Evolutionary conservation across 73 alveolate species (phyloP).

Genomic region (Urostyla sp.): DNA sequence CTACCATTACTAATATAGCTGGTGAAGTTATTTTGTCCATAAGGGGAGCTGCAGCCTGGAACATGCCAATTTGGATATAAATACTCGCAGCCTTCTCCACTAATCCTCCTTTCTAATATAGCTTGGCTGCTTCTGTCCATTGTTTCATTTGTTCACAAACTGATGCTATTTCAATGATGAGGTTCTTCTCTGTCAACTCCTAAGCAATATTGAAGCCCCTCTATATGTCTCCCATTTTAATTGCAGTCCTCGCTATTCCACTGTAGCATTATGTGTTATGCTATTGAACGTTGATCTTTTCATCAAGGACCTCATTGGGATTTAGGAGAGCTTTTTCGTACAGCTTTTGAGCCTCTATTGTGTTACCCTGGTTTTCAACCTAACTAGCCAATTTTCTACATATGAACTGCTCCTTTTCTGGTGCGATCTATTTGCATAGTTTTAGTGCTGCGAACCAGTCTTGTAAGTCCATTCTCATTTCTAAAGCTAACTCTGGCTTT

Average conservation of each 20-base stretch:
- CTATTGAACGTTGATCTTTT: conserved; percentile 76
- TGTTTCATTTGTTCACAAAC: conserved; percentile 90
- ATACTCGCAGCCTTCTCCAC: conserved; percentile 98
- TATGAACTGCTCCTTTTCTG: conserved; percentile 92
- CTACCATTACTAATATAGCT: conserved; percentile 93
- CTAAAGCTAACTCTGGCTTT: conserved; percentile 94
- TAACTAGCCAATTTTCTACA: conserved; percentile 94
- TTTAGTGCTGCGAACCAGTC: conserved; percentile 97
- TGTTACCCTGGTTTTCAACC: conserved; percentile 93
- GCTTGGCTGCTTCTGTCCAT: conserved; percentile 97
- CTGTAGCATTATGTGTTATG: conserved; percentile 95
- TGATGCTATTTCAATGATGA: conserved; percentile 90
- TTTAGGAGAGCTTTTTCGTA: conserved; percentile 91
- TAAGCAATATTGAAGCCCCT: conserved; percentile 97
- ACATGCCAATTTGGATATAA: conserved; percentile 87
- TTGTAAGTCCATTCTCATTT: conserved; percentile 97
- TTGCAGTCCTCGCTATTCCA: conserved; percentile 99
- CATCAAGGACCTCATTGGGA: conserved; percentile 74
- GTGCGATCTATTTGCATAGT: conserved; percentile 88
- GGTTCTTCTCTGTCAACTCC: conserved; percentile 90
- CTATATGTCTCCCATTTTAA: conserved; percentile 95
- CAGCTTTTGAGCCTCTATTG: conserved; percentile 94
- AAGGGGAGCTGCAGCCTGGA: conserved; percentile 90
- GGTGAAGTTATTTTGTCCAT: conserved; percentile 96
- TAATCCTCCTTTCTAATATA: conserved; percentile 92